Evolutionary conservation across 352 stramenopile species (phyloP), one percentile per base, ranked within the genome.

Genomic region (Globisporangium canariense): DNA sequence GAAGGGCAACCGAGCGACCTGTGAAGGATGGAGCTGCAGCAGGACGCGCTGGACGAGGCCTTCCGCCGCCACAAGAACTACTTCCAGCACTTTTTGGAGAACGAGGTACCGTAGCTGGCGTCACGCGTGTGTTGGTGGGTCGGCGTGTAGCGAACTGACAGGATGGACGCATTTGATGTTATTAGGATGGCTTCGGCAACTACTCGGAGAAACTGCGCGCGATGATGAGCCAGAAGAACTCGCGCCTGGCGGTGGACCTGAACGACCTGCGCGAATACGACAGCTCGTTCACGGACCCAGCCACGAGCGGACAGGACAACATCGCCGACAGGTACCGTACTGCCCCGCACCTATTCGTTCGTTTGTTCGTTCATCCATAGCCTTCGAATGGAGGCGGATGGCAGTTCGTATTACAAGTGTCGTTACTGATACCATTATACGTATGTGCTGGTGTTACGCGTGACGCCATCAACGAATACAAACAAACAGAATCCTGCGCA

Each of bases 261-360:
- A 97, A 97, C 66, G 86, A 97, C 64, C 71, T 98, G 45, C 79
- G 90, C 60, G 86, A 95, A 63, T 97, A 96, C 74, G 90, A 97
- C 76, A 84, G 81, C 46, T 78, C 82, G 47, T 92, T 97, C 70
- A 82, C 76, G 43, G 77, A 90, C 68, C 51, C 75, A 38, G 78
- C 79, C 28, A 75, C 79, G 45, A 73, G 65, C 65, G 71, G 61
- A 14, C 76, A 86, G 66, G 83, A 92, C 60, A 93, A 93, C 65
- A 93, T 93, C 67, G 82, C 86, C 16, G 82, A 89, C 70, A 64
- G 73, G 54, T 70, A 71, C 36, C 41, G 14, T 8, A 28, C 25
- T 28, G 25, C 2, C 25, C 25, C 25, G 25, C 25, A 43, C n/a
- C 16, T 4, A 47, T 47, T 32, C n/a, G 16, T 41, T 30, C 14